These are phyloP conservation scores for Coemansia sp. DNA, from an alignment of 192 early-diverging fungal species.

Conservation along the genomic window DNA sequence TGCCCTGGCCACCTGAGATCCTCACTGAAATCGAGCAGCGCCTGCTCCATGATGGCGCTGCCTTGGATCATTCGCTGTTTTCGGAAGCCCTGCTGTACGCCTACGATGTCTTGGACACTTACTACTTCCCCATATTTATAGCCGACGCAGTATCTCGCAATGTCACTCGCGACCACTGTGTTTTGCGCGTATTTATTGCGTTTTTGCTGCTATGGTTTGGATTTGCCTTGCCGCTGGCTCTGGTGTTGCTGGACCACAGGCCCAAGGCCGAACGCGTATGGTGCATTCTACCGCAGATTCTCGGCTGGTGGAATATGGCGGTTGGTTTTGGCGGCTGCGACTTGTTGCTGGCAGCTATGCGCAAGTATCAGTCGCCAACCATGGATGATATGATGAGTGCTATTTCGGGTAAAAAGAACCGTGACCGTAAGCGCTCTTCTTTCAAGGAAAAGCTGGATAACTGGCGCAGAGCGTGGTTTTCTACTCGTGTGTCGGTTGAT, in stretches of 20 bases:
- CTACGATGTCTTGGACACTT: slow-evolving; percentile 53
- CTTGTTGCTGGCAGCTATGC: slow-evolving; percentile 36
- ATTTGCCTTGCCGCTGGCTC: slow-evolving; percentile 47
- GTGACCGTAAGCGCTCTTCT: not conserved
- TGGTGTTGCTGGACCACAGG: slow-evolving; percentile 39
- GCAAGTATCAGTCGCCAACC: slow-evolving; percentile 49
- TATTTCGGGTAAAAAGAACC: not conserved
- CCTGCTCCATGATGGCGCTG: slow-evolving; percentile 43
- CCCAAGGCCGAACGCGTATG: slow-evolving; percentile 40
- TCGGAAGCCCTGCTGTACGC: slow-evolving; percentile 48
- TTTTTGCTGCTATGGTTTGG: slow-evolving; percentile 47
- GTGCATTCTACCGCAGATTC: slow-evolving; percentile 36
- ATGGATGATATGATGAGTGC: slow-evolving; percentile 17
- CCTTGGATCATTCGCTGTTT: slow-evolving; percentile 39
- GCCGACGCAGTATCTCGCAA: slow-evolving; percentile 50
- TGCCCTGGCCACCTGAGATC: slow-evolving; percentile 55
- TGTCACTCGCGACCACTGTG: slow-evolving; percentile 50
- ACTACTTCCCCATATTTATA: slow-evolving; percentile 52
- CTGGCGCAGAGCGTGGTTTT: slow-evolving; percentile 47
- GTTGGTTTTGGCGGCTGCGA: slow-evolving; percentile 54
- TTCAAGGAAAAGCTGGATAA: slow-evolving; percentile 21
- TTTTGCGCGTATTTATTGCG: slow-evolving; percentile 44
- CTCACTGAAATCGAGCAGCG: slow-evolving; percentile 52
- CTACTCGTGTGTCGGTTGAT: slow-evolving; percentile 43
- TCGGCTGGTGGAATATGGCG: slow-evolving; percentile 54